Evolutionary conservation across 2,329 filamentous ascomycete genomes (phyloP), one percentile per base, ranked within the genome.

Genomic region (Penicillium psychrosexuale): DNA sequence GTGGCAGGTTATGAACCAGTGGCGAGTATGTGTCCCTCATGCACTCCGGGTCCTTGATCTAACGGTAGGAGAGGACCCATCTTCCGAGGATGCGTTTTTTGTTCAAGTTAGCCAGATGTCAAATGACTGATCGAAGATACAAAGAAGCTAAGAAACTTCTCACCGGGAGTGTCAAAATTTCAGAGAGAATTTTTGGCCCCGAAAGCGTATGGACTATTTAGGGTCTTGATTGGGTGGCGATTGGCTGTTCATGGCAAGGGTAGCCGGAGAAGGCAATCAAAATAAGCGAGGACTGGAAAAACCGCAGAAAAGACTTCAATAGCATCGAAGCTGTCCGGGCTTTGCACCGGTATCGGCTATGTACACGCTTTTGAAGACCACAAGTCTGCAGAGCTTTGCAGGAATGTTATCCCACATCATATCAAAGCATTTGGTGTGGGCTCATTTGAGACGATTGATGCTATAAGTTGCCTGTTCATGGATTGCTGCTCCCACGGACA

Each of bases 1-100:
- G n/a, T 57, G 3, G 24, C 19, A 0, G 51, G 66, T 37, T 56
- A 55, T 19, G 51, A 12, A 4, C 17, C 34, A 59, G 13, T 67
- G 62, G 63, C 47, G 59, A 24, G 39, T 49, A 47, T 54, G 59
- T 9, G 19, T 67, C n/a, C 62, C 63, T 11, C 62, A 68, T 22
- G 59, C 60, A 15, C 44, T 56, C 5, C 48, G n/a, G 49, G 3
- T 53, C n/a, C 6, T 44, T 45, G 9, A 13, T 40, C 15, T 27
- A 11, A 38, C 48, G 0, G n/a, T 51, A 17, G 43, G 34, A 9
- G 55, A 60, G 1, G 47, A 58, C 5, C 31, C 19, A 13, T 8
- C 33, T 30, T 7, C 27, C 39, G n/a, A 38, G 50, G 53, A 6
- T 15, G 7, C 0, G 24, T 3, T 3, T 53, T 37, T 22, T 56